These are phyloP conservation scores for Eutrema japonicum DNA, from an alignment of 345 rosid genomes.

Conservation along the genomic window DNA sequence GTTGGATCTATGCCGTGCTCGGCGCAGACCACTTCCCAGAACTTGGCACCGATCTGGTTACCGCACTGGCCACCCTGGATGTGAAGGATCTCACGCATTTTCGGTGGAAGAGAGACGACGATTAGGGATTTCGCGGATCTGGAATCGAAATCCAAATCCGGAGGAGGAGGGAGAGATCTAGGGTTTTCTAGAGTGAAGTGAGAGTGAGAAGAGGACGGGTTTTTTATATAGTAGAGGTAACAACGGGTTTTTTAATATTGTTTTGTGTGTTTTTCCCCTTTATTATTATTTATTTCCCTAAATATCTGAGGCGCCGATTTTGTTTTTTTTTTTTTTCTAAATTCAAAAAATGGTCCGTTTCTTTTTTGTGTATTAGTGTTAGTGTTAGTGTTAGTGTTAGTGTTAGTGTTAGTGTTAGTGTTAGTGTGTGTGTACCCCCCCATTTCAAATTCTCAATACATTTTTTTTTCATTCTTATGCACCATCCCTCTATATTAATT, in stretches of 20 bases:
- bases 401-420: too few relatives aligned
- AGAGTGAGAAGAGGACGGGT: background rate
- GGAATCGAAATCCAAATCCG: background rate
- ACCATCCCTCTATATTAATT: background rate
- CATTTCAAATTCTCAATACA: background rate
- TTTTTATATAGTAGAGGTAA: background rate
- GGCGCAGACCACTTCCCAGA: conserved; percentile 44
- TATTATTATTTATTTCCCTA: background rate
- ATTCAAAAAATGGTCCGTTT: background rate
- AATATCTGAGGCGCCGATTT: background rate
- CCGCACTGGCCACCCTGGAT: conserved; percentile 46
- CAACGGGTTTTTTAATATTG: background rate
- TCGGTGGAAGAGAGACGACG: background rate
- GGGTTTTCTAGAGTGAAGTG: conserved; percentile 17
- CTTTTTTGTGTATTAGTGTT: background rate
- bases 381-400: too few relatives aligned
- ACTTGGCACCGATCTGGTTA: conserved; percentile 46
- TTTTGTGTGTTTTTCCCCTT: background rate
- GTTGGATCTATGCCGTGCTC: conserved; percentile 45
- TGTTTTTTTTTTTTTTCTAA: background rate
- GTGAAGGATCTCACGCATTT: conserved; percentile 46
- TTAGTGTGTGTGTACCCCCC: background rate
- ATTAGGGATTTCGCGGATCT: background rate
- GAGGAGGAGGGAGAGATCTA: background rate
- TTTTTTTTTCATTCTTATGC: background rate